Evolutionary conservation across 768 basidiomycete species (phyloP), one percentile per base, ranked within the genome.

Genomic region (Tulasnella sp.): DNA sequence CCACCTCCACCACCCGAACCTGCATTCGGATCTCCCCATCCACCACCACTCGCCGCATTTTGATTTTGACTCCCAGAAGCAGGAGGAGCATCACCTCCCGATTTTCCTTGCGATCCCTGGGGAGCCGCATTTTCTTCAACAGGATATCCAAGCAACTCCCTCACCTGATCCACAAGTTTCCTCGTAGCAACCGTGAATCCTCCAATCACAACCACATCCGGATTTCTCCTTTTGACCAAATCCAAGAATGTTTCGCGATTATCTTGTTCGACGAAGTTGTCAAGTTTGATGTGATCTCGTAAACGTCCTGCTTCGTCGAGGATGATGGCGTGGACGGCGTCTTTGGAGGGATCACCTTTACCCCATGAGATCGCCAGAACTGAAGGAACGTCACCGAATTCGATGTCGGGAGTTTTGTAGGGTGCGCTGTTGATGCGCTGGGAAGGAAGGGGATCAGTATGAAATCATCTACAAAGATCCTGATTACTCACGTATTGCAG

Each of bases 341-440:
- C 93, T 60, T 84, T 85, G 59, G 83, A 79, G 33, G 89, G 87
- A 59, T 95, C 91, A 32, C 95, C 95, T 66, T 86, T 83, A 32
- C 95, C 95, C 81, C 89, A 91, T 5, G 92, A 93, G 51, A 93
- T 65, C 3, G 92, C 87, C 35, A 99, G 73, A 19, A 98, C 89
- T 19, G 64, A 81, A 72, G 42, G 91, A 66, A 34, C 75, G 69
- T 60, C 87, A 77, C 86, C 90, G 46, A 72, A 67, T 50, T 76
- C 78, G 68, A 84, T 77, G 5, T 74, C 73, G 0, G 70, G 65
- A 4, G 75, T 75, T 22, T 66, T 62, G 59, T 76, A 91, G 1
- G 92, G 86, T 5, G 82, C 83, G 7, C 83, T 78, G 61, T 92
- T 82, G 58, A 90, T 74, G 46, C 87, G 77, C 91, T 95, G 20